These are phyloP conservation scores for Ormosia emarginata DNA, from an alignment of 306 rosid genomes.

Conservation along the genomic window DNA sequence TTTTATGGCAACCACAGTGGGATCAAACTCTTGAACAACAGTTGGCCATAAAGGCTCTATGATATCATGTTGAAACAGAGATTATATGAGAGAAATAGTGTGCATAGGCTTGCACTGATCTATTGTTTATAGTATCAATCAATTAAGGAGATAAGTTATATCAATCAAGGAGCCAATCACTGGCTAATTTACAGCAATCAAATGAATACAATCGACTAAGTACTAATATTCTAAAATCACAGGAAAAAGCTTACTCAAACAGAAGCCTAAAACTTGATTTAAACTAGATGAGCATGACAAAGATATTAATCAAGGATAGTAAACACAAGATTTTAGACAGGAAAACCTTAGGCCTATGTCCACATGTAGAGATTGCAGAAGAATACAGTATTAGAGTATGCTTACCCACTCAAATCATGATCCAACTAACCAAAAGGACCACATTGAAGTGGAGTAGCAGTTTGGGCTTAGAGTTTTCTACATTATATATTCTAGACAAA, in stretches of 20 bases:
- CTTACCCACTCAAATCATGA: background rate
- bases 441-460: background rate
- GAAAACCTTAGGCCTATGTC: background rate
- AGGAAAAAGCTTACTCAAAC: background rate
- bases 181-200: background rate
- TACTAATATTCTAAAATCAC: background rate
- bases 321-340: background rate
- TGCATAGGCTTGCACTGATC: too few species aligned
- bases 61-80: too few species aligned
- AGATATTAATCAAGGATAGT: background rate
- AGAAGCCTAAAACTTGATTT: background rate
- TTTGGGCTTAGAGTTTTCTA: background rate
- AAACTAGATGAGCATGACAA: background rate
- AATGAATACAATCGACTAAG: background rate
- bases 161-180: background rate
- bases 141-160: background rate
- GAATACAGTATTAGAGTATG: background rate
- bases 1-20: too few species aligned
- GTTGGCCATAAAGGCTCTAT: too few species aligned
- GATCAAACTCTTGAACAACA: too few species aligned
- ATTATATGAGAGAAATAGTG: too few species aligned
- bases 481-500: background rate
- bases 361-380: background rate
- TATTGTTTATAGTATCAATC: background rate
- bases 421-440: background rate